These are phyloP conservation scores for Penicillium longicatenatum DNA, from an alignment of 495 filamentous ascomycete species.

Conservation along the genomic window DNA sequence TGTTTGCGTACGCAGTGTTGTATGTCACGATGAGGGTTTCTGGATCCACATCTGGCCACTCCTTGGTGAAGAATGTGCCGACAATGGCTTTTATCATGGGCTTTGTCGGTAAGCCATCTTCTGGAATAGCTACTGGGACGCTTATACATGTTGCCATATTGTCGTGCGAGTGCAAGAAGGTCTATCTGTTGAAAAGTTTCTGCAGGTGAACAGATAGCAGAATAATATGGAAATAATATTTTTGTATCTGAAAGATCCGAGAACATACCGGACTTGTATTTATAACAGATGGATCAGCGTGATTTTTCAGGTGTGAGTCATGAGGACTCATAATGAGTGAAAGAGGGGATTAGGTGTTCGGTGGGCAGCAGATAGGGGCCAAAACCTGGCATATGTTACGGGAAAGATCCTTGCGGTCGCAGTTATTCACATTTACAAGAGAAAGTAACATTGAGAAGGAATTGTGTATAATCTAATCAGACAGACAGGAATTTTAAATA, in stretches of 20 bases:
- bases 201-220: too few species aligned
- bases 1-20: conserved; percentile 26
- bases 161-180: too few species aligned
- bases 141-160: conserved; percentile 18
- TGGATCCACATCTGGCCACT: conserved; percentile 32
- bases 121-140: conserved; percentile 24
- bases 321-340: neutral
- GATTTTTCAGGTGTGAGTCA: neutral
- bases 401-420: too few species aligned
- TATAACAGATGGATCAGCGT: too few species aligned
- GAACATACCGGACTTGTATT: too few species aligned
- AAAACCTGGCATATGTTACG: neutral
- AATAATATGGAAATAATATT: too few species aligned
- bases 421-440: too few species aligned
- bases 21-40: conserved; percentile 22
- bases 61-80: conserved; percentile 24
- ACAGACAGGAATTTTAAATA: neutral
- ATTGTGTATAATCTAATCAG: too few species aligned
- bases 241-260: too few species aligned
- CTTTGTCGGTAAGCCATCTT: conserved; percentile 26
- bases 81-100: conserved; percentile 22
- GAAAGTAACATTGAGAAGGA: too few species aligned
- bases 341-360: too few species aligned
- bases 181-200: too few species aligned
- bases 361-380: neutral